A percentile compares a stretch with the other conserved stretches of the same genome.
Evolutionary conservation across 306 rosid species (phyloP).

Genomic region (Prunus davidiana): DNA sequence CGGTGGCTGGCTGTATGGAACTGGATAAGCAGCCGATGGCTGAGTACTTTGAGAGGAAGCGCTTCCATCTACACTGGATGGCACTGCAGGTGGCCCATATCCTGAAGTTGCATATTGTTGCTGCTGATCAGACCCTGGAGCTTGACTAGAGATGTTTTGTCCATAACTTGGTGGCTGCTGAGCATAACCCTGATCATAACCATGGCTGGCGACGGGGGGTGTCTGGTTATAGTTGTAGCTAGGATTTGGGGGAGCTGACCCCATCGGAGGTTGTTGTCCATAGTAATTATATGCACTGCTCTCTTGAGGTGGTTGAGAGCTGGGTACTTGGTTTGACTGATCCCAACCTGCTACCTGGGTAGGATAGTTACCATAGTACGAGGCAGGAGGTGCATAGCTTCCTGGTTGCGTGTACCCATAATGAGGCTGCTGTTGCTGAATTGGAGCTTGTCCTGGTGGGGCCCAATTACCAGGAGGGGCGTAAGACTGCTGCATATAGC

Average conservation of each 20-base stretch:
- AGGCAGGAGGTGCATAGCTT: conserved; percentile 33
- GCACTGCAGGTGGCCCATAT: conserved; percentile 27
- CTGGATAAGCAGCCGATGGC: conserved; percentile 24
- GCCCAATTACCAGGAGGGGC: conserved; percentile 38
- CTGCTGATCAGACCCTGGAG: conserved; percentile 27
- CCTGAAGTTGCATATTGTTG: conserved; percentile 26
- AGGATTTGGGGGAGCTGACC: conserved; percentile 36
- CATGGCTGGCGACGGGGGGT: conserved; percentile 21
- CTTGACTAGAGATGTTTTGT: conserved; percentile 29
- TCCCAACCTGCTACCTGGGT: conserved; percentile 44
- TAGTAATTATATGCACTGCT: conserved; percentile 39
- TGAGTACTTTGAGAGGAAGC: conserved; percentile 32
- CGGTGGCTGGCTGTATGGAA: conserved; percentile 26
- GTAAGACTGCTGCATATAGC: conserved; percentile 35
- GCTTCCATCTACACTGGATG: conserved; percentile 22
- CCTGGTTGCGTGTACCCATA: conserved; percentile 42
- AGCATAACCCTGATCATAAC: conserved; percentile 40
- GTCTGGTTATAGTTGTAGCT: conserved; percentile 16
- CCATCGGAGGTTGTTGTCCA: conserved; percentile 35
- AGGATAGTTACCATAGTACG: conserved; percentile 44
- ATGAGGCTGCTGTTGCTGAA: conserved; percentile 39
- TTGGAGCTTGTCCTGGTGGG: conserved; percentile 32
- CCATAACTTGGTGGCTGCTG: conserved; percentile 40
- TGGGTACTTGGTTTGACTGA: conserved; percentile 36
- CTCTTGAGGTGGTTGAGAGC: conserved; percentile 38